These are phyloP conservation scores for Candida sp. DNA, from an alignment of 1,139 yeast species.

Conservation along the genomic window DNA sequence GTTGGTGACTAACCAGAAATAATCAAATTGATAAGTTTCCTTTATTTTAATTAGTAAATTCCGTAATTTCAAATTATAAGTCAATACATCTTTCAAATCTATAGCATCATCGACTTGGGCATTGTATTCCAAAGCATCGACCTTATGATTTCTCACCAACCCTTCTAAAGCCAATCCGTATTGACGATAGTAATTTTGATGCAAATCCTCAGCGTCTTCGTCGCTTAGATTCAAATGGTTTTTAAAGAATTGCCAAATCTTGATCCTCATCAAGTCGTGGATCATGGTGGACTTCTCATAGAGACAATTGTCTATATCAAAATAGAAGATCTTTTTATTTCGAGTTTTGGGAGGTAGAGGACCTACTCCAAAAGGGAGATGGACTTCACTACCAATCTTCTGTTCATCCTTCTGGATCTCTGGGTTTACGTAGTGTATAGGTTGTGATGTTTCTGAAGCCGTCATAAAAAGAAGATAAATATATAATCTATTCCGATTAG, in stretches of 20 bases:
- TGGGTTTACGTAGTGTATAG: conserved; percentile 13
- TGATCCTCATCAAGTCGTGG: conserved; percentile 84
- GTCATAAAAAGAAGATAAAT: neutral
- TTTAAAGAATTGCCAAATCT: conserved; percentile 80
- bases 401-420: conserved; percentile 14
- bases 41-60: conserved; percentile 46
- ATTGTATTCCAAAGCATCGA: conserved; percentile 88
- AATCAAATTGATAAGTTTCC: conserved; percentile 29
- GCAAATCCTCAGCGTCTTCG: conserved; percentile 74
- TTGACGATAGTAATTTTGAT: conserved; percentile 71
- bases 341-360: conserved; percentile 32
- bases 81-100: conserved; percentile 73
- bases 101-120: conserved; percentile 86
- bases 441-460: neutral
- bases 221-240: conserved; percentile 57
- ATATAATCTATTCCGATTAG: neutral
- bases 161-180: conserved; percentile 96
- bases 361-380: conserved; percentile 43
- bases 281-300: conserved; percentile 72
- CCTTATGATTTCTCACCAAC: conserved; percentile 67
- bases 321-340: conserved; percentile 61
- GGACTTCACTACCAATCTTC: conserved; percentile 32
- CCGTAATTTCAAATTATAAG: conserved; percentile 56
- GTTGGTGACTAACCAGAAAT: conserved; percentile 85
- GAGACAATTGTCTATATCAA: conserved; percentile 91